Evolutionary conservation across 2,329 filamentous ascomycete species (phyloP).

Genomic region (Monosporascus sp.): DNA sequence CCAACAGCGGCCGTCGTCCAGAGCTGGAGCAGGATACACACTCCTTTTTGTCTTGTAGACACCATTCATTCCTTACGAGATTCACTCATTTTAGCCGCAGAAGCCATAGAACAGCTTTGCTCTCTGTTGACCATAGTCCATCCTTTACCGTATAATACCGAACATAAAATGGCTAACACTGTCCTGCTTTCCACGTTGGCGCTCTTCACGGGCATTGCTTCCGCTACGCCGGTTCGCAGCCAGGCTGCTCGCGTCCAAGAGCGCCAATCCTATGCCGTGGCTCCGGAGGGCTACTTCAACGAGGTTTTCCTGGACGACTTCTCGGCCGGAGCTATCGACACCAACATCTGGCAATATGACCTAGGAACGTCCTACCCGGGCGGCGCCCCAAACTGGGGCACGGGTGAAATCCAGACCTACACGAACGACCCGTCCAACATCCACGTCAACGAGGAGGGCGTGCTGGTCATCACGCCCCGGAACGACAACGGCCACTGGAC

Average conservation of each 20-base stretch:
- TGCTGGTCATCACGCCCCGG: slow-evolving; percentile 33
- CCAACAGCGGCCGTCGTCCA: not conserved
- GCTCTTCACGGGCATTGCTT: not conserved
- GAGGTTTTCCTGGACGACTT: slow-evolving; percentile 27
- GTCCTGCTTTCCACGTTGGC: not conserved
- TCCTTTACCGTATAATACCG: not conserved
- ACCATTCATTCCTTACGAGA: not conserved
- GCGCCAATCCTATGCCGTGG: not conserved
- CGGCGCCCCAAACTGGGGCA: slow-evolving; percentile 43
- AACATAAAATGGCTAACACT: not conserved
- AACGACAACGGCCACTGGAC: slow-evolving; percentile 32
- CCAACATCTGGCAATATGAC: slow-evolving; percentile 38
- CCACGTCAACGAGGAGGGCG: slow-evolving; percentile 29
- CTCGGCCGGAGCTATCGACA: slow-evolving; percentile 25
- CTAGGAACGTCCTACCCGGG: slow-evolving; percentile 41
- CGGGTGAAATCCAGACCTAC: slow-evolving; percentile 42
- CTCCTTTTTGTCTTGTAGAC: not conserved
- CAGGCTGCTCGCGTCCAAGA: not conserved
- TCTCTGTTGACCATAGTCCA: not conserved
- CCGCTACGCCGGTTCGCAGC: not conserved
- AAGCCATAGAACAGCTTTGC: not conserved
- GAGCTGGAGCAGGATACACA: not conserved
- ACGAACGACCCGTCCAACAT: slow-evolving; percentile 36
- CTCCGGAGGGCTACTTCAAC: not conserved
- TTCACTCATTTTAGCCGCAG: not conserved